Base-by-base conservation (phyloP, 768 basidiomycete genomes). In the Boletales sp. region DNA sequence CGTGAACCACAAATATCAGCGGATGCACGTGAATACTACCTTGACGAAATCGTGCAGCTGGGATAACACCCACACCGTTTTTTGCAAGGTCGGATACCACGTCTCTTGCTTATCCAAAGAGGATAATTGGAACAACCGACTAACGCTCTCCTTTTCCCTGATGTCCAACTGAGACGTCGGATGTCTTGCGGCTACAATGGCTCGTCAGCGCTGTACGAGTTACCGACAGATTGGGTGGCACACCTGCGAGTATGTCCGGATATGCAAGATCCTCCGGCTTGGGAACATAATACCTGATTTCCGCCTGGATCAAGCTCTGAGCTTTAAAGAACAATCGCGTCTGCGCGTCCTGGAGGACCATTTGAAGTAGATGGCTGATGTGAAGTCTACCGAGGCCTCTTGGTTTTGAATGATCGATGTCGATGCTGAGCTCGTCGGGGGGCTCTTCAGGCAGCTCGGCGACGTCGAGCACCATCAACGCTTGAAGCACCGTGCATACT, bases 311-410 rank as follows among this genome's bases (percentile, higher is more conserved):
- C 40, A 96, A 78, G 2, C 90, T 81, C 68, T 98, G 94, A 7
- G 94, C 94, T 65, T 96, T 89, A 79, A 98, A 98, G 59, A 97
- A 93, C 41, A 98, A 67, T 48, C 94, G 72, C 12, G 96, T 97
- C 73, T 98, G 95, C 1, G 94, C 93, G 63, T 98, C 95, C 65
- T 97, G 94, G 25, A 97, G 69, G 0, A 97, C 86, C 83, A 94
- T 91, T 62, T 87, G 81, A 41, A 97, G 70, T 3, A 98, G 71
- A 39, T 86, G 80, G 48, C 84, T 84, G 57, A 91, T 90, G 55
- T 94, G 89, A 41, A 97, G 71, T 44, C 77, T 74, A 17, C 76
- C 75, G 5, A 86, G 72, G 4, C 79, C 77, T 56, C 66, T 63
- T 41, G 61, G 55, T 37, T 67, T 64, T 19, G 59, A 58, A 35